A percentile compares a stretch with the other conserved stretches of the same genome.
Conservation (phyloP, 306 rosid species). For the Lupinus albus region DNA sequence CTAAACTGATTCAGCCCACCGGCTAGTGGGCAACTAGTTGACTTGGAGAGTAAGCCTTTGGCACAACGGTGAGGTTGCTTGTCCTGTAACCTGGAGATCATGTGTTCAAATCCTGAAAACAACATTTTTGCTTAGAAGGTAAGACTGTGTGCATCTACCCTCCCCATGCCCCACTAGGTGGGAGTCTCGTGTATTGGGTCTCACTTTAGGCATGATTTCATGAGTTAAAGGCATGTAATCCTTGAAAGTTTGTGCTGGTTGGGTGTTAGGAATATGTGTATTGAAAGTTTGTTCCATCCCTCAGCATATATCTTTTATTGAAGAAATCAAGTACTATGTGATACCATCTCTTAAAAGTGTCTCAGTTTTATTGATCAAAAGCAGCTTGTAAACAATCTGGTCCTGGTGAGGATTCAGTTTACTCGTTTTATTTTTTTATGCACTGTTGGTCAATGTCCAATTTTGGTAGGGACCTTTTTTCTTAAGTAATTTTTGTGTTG, state of each 20-base stretch:
- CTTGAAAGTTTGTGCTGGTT: constrained; percentile 4
- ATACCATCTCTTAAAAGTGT: neutral
- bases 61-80: no score
- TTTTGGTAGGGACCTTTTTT: neutral
- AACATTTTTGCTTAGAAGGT: neutral
- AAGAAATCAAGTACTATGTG: neutral
- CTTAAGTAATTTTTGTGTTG: neutral
- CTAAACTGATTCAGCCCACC: neutral
- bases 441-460: neutral
- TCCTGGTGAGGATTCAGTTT: neutral
- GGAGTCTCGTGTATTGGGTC: no score
- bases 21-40: constrained; percentile 8
- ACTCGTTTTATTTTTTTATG: neutral
- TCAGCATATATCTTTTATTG: neutral
- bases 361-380: neutral
- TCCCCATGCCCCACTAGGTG: no score
- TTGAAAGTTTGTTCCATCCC: neutral
- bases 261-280: neutral
- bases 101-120: no score
- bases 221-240: neutral
- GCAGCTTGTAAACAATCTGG: neutral
- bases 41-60: no score
- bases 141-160: no score
- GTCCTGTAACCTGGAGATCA: no score
- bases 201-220: neutral